Conservation (phyloP, 768 basidiomycete genomes). For the Podaxis rugospora region DNA sequence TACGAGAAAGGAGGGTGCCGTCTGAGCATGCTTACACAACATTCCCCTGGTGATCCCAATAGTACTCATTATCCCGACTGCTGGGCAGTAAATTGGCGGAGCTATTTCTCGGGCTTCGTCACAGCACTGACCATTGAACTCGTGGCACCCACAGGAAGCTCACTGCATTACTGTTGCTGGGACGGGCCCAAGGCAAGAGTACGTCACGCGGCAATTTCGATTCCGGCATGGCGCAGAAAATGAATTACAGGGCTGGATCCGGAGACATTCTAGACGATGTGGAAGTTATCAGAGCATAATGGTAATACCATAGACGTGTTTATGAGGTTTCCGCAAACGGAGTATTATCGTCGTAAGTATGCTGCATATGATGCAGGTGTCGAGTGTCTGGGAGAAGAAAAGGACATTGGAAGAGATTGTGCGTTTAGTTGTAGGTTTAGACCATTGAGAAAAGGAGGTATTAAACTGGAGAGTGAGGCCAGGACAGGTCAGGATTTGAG, state of each 20-base stretch:
- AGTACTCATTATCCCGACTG: slow-evolving; percentile 58
- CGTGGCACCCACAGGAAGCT: slow-evolving; percentile 45
- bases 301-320: slow-evolving; percentile 48
- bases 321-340: slow-evolving; percentile 49
- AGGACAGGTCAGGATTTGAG: slow-evolving; percentile 15
- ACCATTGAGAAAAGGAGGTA: slow-evolving; percentile 52
- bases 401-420: not conserved
- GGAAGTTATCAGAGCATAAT: slow-evolving; percentile 50
- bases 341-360: slow-evolving; percentile 28
- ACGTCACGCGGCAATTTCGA: not conserved
- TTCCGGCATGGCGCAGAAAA: not conserved
- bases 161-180: slow-evolving; percentile 59
- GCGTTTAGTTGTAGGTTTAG: not conserved
- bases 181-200: slow-evolving; percentile 46
- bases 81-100: slow-evolving; percentile 53
- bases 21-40: slow-evolving; percentile 40
- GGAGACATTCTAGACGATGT: slow-evolving; percentile 62
- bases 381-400: slow-evolving; percentile 20
- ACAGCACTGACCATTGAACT: not conserved
- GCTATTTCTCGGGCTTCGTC: not conserved
- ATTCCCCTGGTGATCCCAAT: slow-evolving; percentile 25
- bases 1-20: slow-evolving; percentile 49
- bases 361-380: slow-evolving; percentile 44
- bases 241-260: slow-evolving; percentile 44
- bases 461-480: slow-evolving; percentile 44